Conservation (phyloP, 768 basidiomycete genomes). For the Glaciozyma antarctica region DNA sequence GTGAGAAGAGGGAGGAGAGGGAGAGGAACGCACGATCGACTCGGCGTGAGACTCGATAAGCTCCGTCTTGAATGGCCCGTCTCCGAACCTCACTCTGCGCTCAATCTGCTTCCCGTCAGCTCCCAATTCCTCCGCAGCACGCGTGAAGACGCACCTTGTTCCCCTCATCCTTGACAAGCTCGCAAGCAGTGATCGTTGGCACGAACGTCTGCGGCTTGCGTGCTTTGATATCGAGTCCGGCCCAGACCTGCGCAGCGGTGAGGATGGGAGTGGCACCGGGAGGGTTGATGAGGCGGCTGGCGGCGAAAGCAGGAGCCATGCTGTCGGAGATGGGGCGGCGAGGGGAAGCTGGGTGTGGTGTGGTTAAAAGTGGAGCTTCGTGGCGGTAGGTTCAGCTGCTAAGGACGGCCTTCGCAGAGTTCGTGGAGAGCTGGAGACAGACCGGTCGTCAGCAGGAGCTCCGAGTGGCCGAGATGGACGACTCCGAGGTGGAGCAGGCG, state of each 20-base stretch:
- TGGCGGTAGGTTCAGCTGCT: no score
- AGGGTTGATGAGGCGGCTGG: conserved; percentile 16
- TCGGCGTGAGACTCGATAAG: neutral
- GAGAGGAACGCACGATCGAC: conserved; percentile 7
- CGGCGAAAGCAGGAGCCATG: conserved; percentile 10
- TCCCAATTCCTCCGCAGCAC: no score
- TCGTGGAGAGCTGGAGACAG: no score
- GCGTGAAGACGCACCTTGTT: conserved; percentile 16
- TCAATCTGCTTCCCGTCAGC: neutral
- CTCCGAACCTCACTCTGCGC: conserved; percentile 4
- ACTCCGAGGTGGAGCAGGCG: no score
- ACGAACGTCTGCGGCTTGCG: conserved; percentile 14
- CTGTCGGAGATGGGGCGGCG: neutral
- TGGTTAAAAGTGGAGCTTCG: no score
- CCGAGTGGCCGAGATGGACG: no score
- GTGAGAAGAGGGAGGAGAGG: neutral
- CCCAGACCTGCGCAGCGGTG: conserved; percentile 9
- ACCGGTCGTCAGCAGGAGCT: no score
- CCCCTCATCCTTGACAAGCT: conserved; percentile 10
- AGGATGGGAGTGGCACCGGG: conserved; percentile 6
- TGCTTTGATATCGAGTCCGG: conserved; percentile 10
- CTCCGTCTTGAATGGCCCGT: conserved; percentile 4
- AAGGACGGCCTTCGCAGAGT: no score
- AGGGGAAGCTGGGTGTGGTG: no score
- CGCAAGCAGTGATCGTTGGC: conserved; percentile 1